Percentiles rank a stretch among this genome's conserved stretches.
Evolutionary conservation across 148 eudicot genomes (phyloP).

Genomic region (Spergularia marina): DNA sequence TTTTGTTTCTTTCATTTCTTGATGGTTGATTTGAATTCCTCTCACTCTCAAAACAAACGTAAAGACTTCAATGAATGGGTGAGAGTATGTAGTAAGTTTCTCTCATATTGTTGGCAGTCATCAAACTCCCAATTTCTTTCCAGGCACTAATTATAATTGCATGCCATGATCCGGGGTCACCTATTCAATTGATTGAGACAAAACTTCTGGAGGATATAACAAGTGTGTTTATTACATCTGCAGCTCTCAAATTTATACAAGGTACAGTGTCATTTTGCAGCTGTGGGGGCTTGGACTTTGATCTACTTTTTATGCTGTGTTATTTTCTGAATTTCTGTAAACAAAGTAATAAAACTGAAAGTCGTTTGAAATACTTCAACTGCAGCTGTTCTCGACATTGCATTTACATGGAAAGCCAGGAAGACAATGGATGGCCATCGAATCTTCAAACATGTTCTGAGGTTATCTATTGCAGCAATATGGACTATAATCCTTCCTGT

Average conservation of each 20-base stretch:
- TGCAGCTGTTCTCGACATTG: conserved; percentile 81
- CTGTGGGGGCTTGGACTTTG: not conserved
- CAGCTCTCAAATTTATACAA: conserved; percentile 72
- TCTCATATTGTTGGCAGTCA: conserved; percentile 1
- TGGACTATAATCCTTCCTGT: conserved; percentile 88
- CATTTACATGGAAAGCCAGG: conserved; percentile 87
- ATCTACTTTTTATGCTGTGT: not conserved
- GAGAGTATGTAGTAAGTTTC: not conserved
- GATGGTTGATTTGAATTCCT: too few species aligned
- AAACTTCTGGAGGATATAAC: conserved; percentile 77
- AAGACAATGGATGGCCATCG: conserved; percentile 54
- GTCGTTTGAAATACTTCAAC: not conserved
- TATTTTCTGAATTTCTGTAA: not conserved
- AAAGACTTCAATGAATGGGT: too few species aligned
- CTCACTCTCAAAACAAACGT: too few species aligned
- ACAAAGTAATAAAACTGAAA: conserved; percentile 8
- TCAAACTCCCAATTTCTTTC: conserved; percentile 22
- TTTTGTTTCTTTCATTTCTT: too few species aligned
- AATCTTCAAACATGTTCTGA: conserved; percentile 46
- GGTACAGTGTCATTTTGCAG: conserved; percentile 34
- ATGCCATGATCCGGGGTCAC: conserved; percentile 75
- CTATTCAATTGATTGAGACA: conserved; percentile 76
- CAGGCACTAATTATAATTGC: conserved; percentile 95
- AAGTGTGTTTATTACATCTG: conserved; percentile 95
- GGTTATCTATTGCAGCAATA: conserved; percentile 56